phyloP scores from a whole-genome alignment of 2,329 filamentous ascomycete genomes.

The Xylariaceae sp. region DNA sequence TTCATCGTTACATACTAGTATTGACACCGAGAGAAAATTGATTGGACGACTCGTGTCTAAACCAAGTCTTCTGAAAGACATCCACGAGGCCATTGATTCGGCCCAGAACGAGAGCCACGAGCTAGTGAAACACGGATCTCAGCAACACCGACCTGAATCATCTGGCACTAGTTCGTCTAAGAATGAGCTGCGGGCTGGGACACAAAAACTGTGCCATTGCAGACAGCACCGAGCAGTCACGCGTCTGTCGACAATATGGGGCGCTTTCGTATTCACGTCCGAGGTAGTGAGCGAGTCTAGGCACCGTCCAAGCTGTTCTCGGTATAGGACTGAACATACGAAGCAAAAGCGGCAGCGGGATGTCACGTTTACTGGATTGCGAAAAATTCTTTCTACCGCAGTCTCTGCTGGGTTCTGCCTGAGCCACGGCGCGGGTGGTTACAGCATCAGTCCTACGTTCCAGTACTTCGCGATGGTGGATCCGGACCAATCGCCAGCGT shows the following conservation, averaged over 20 bases:
- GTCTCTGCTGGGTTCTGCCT: slow-evolving; percentile 12
- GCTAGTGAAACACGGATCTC: not conserved
- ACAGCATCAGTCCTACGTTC: slow-evolving; percentile 16
- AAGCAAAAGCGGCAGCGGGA: not conserved
- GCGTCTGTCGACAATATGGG: too few relatives aligned
- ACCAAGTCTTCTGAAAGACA: slow-evolving; percentile 6
- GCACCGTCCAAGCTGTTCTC: slow-evolving; percentile 15
- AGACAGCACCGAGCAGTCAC: too few relatives aligned
- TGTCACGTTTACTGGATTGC: slow-evolving; percentile 13
- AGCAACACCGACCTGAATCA: not conserved
- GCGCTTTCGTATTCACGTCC: not conserved
- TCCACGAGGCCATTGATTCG: not conserved
- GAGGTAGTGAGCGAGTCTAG: not conserved
- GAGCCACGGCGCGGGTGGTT: slow-evolving; percentile 15
- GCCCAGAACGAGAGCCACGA: not conserved
- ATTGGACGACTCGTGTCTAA: slow-evolving; percentile 3
- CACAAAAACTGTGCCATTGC: too few relatives aligned
- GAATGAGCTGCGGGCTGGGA: not conserved
- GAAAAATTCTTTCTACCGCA: slow-evolving; percentile 14
- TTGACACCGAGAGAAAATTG: not conserved
- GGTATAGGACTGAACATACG: not conserved
- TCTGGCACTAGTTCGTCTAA: not conserved
- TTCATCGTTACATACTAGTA: not conserved
- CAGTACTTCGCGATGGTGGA: slow-evolving; percentile 17
- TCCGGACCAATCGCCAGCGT: not conserved